Evolutionary conservation across 2,329 filamentous ascomycete species (phyloP).

Genomic region (Aspergillus flavus): DNA sequence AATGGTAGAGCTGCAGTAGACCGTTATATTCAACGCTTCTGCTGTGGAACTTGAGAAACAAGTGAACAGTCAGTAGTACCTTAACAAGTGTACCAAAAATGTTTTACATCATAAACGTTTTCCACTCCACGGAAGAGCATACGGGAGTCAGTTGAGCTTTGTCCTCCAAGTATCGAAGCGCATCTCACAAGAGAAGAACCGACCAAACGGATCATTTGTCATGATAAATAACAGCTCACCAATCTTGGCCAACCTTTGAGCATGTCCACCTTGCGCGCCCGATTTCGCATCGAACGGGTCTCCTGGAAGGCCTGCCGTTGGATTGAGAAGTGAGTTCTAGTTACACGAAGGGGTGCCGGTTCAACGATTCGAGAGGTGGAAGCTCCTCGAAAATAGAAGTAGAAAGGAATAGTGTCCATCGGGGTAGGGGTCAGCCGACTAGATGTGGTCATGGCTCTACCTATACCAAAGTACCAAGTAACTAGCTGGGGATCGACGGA

Average conservation of each 20-base stretch:
- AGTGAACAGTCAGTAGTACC: slow-evolving; percentile 12
- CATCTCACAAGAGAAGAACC: background rate
- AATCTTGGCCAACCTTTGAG: slow-evolving; percentile 14
- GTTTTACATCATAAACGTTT: background rate
- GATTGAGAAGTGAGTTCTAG: slow-evolving; percentile 26
- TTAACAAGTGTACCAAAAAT: background rate
- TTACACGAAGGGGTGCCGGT: slow-evolving; percentile 32
- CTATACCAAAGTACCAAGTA: too few species aligned
- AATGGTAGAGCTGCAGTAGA: slow-evolving; percentile 32
- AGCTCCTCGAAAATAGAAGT: slow-evolving; percentile 17
- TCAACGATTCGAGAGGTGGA: slow-evolving; percentile 27
- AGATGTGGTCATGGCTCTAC: background rate
- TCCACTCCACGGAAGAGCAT: background rate
- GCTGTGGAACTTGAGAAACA: slow-evolving; percentile 33
- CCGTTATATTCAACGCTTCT: slow-evolving; percentile 37
- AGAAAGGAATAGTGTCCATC: slow-evolving; percentile 1
- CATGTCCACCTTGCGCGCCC: slow-evolving; percentile 16
- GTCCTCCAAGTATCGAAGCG: background rate
- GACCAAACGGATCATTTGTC: slow-evolving; percentile 6
- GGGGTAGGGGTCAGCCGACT: slow-evolving; percentile 2
- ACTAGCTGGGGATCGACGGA: background rate
- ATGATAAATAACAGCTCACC: slow-evolving; percentile 24
- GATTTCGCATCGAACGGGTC: slow-evolving; percentile 28
- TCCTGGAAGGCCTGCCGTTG: slow-evolving; percentile 34
- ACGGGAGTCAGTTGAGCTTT: background rate